Evolutionary conservation across 345 rosid species (phyloP).

Genomic region (Bruguiera gymnorhiza): DNA sequence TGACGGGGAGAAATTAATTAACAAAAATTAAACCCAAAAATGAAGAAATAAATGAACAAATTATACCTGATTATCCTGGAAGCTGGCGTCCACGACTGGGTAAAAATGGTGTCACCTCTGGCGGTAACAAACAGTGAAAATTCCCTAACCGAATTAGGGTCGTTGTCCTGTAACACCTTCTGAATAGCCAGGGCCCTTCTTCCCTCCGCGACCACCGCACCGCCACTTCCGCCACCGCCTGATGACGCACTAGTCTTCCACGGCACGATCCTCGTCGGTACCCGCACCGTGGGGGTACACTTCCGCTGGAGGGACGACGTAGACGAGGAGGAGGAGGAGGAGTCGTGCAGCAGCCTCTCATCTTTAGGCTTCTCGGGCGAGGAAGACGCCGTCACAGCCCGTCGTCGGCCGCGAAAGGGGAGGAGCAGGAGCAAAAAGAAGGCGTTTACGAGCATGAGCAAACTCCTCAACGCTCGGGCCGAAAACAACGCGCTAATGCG

Average conservation of each 20-base stretch:
- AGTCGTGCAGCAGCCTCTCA: not conserved
- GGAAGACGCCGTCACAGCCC: constrained; percentile 8
- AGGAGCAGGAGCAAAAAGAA: constrained; percentile 46
- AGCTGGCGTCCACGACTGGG: constrained; percentile 74
- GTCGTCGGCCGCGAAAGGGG: constrained; percentile 49
- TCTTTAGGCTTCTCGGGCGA: not conserved
- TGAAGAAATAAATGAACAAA: not conserved
- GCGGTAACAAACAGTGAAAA: constrained; percentile 46
- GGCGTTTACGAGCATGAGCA: constrained; percentile 40
- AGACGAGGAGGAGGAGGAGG: not conserved
- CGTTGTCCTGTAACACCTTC: constrained; percentile 58
- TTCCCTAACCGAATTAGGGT: constrained; percentile 37
- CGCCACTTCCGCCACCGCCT: constrained; percentile 17
- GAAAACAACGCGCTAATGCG: constrained; percentile 65
- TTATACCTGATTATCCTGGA: constrained; percentile 51
- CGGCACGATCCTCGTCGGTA: constrained; percentile 42
- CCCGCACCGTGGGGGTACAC: constrained; percentile 36
- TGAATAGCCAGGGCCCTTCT: constrained; percentile 64
- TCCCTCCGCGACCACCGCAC: constrained; percentile 26
- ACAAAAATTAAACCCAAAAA: not conserved
- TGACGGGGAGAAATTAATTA: not conserved
- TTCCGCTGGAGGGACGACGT: constrained; percentile 28
- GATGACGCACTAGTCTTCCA: constrained; percentile 42
- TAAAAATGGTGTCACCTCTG: constrained; percentile 72
- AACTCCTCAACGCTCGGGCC: constrained; percentile 41